Evolutionary conservation across 2,329 filamentous ascomycete species (phyloP), one percentile per base, ranked within the genome.

Genomic region (Ceratocystis cubensis): DNA sequence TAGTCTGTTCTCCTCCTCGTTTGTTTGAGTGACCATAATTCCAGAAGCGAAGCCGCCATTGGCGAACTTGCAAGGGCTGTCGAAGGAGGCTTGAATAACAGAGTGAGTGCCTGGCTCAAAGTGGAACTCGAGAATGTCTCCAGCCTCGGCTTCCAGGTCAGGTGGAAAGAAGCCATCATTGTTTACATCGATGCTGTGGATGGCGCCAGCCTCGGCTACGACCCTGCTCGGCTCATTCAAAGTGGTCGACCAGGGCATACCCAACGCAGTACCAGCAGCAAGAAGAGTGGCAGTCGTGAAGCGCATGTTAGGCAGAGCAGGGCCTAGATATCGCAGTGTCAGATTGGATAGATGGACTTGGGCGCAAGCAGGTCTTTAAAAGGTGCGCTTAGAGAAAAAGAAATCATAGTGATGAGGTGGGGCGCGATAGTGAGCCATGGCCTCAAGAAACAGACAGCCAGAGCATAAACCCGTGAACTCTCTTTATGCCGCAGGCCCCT

Each of bases 101-200:
- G 77, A 77, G 76, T 83, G 81, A 73, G 79, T 81, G 66, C 70
- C 72, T 8, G 81, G 77, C 69, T 77, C 78, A 76, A 80, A 84
- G 71, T 81, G 78, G 75, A 79, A 84, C 74, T 84, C 80, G 67
- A 84, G 72, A 3, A 80, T 69, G 67, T 82, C 80, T 68, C 81
- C 81, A 8, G 77, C 66, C 13, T 75, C 72, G n/a, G 81, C 82
- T 2, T 76, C 76, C 53, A 82, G 74, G 69, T 77, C 78, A 69
- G 79, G 75, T 1, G 82, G 82, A 62, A 77, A 75, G 73, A 84
- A 84, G 61, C 33, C 33, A 37, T 71, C 28, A n/a, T 17, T 17
- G 46, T n/a, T n/a, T 1, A 50, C 17, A 5, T 17, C 28, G n/a
- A 33, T 61, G 28, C 22, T 20, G 20, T n/a, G 46, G 20, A 20